Evolutionary conservation across 2,329 filamentous ascomycete genomes (phyloP).

Genomic region (Phyllosticta citriasiana): DNA sequence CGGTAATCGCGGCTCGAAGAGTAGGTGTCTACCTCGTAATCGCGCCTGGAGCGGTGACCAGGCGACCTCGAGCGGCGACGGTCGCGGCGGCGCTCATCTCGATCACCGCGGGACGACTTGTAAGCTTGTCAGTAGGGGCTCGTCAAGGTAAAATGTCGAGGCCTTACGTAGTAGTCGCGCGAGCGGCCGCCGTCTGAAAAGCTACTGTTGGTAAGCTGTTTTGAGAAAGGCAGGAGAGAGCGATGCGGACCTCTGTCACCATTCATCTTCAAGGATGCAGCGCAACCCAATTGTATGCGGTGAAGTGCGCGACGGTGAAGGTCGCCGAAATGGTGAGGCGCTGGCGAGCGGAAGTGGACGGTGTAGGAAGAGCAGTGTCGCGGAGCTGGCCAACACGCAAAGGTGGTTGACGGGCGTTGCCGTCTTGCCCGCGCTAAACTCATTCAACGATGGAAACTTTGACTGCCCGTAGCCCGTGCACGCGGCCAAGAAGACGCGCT

Average conservation of each 20-base stretch:
- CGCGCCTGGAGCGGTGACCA: slow-evolving; percentile 60
- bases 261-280: slow-evolving; percentile 5
- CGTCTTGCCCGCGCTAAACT: slow-evolving; percentile 1
- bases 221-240: slow-evolving; percentile 3
- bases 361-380: neutral
- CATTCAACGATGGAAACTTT: neutral
- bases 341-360: slow-evolving; percentile 1
- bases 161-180: slow-evolving; percentile 30
- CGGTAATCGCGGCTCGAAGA: slow-evolving; percentile 87
- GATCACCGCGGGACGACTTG: slow-evolving; percentile 37
- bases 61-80: slow-evolving; percentile 76
- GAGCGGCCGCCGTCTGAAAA: slow-evolving; percentile 18
- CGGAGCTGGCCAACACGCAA: slow-evolving; percentile 6
- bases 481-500: neutral
- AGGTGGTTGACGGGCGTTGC: slow-evolving; percentile 3
- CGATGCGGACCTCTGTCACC: slow-evolving; percentile 4
- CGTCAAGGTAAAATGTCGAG: slow-evolving; percentile 14
- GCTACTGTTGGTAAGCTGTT: neutral
- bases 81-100: slow-evolving; percentile 22
- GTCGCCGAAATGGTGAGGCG: slow-evolving; percentile 4
- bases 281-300: neutral
- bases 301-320: slow-evolving; percentile 1
- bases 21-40: slow-evolving; percentile 74
- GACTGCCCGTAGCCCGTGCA: neutral
- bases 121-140: slow-evolving; percentile 17